Base-by-base conservation (phyloP, 192 early-diverging fungal genomes). In the Allomyces arbusculus region DNA sequence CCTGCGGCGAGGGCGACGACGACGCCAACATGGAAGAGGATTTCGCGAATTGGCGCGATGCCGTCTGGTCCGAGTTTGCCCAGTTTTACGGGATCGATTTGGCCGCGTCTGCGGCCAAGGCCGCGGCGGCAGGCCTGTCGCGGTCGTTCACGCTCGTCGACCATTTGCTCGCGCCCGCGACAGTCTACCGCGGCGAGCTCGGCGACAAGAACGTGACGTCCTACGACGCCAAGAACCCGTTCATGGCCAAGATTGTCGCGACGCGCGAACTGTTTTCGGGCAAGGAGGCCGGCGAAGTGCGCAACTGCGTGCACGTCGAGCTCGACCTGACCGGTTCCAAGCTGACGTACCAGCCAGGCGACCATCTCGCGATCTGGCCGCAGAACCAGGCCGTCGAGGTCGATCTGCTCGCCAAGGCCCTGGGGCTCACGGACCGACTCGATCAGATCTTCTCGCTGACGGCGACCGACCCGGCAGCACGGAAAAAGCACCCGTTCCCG, bases 21-120 rank as follows among this genome's bases (percentile, higher is more conserved):
- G 93, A 99, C 74, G 82, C 82, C 58, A 90, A 87, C 67, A 76
- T 97, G 65, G 96, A 99, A 73, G 96, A 95, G 67, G 94, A 99
- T 72, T 99, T 93, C 72, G 73, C 92, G 33, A 83, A 84, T 55
- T 99, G 96, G 96, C 93, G 95, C 79, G 88, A 90, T 10, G 79
- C 82, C 44, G 83, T 89, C 69, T 80, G 94, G 82, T 84, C 82
- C 55, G 82, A 79, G 62, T 80, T 92, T 55, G 85, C 85, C 68
- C 80, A 81, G 63, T 80, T 82, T 62, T 82, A 94, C 70, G 84
- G 83, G 10, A 69, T 92, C 12, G 85, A 85, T 68, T 75, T 77
- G 23, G 67, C 72, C 12, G 68, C 70, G 14, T 70, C 78, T 11
- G 74, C 75, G 61, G 69, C 70, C 3, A 72, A 73, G 9, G 69